These are phyloP conservation scores for Trypanosoma brucei DNA, from an alignment of 208 protist genomes.

Conservation along the genomic window DNA sequence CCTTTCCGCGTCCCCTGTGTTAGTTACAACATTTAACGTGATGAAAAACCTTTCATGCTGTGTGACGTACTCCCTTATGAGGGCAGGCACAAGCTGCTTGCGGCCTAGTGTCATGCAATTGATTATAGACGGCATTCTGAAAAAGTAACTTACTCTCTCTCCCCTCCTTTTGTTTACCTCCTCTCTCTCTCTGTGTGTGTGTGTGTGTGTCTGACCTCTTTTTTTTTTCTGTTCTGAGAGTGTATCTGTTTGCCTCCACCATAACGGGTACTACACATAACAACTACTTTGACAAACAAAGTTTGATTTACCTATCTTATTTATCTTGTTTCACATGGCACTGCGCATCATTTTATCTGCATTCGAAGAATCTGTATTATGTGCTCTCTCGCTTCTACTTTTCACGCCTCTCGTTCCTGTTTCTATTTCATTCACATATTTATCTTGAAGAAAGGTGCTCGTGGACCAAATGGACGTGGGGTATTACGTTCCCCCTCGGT, in stretches of 20 bases:
- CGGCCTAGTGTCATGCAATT: slow-evolving; percentile 1
- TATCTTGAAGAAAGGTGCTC: background rate
- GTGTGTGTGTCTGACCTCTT: too few species aligned
- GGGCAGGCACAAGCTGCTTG: background rate
- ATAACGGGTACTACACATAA: too few species aligned
- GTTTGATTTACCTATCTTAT: background rate
- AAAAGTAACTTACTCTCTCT: slow-evolving; percentile 2
- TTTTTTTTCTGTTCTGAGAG: too few species aligned
- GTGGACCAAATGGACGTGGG: slow-evolving; percentile 7
- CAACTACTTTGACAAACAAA: background rate
- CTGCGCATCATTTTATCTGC: too few species aligned
- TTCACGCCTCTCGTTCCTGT: background rate
- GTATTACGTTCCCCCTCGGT: background rate
- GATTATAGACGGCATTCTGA: slow-evolving; percentile 31
- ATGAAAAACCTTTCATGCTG: slow-evolving; percentile 21
- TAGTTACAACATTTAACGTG: background rate
- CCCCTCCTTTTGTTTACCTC: slow-evolving; percentile 9
- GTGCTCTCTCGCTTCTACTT: too few species aligned
- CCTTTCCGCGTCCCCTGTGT: background rate
- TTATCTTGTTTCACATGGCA: too few species aligned
- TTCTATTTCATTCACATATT: slow-evolving; percentile 9
- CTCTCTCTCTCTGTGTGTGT: slow-evolving; percentile 10
- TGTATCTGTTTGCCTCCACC: too few species aligned
- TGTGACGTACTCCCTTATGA: slow-evolving; percentile 34
- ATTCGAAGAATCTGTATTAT: too few species aligned